Evolutionary conservation across 805 yeast genomes (phyloP), one percentile per base, ranked within the genome.

Genomic region (Cyberlindnera suaveolens): DNA sequence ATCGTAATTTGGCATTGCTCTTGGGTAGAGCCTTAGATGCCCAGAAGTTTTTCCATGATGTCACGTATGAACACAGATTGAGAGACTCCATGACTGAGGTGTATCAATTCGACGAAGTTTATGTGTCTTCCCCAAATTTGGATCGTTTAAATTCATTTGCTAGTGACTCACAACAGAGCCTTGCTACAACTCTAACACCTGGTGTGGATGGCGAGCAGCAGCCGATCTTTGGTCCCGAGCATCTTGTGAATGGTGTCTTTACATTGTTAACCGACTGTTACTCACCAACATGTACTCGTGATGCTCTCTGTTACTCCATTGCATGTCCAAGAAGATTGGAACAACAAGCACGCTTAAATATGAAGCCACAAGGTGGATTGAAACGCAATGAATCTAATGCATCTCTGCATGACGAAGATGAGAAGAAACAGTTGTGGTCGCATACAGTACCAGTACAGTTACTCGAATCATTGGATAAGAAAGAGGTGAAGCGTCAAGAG

Each of bases 271-370:
- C 97, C 0, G 96, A 90, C 58, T 93, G 99, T 65, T 93, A 93
- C 58, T 89, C 97, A 0, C 96, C 99, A 30, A 93, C 99, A 0
- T 93, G 99, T 65, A 82, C 96, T 5, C 71, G 95, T 40, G 95
- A 87, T 56, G 71, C 78, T 30, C 68, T 91, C 33, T 93, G 99
- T 65, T 93, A 93, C 64, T 85, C 96, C 35, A 90, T 93, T 53
- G 95, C 96, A 11, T 93, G 99, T 66, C 99, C 99, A 14, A 76
- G 96, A 52, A 75, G 98, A 49, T 69, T 93, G 39, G 98, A 91
- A 64, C 98, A 93, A 63, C 98, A 91, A 60, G 96, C 96, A 4
- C 73, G 98, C 46, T 73, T 87, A 40, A 89, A 90, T 54, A 74
- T 87, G 78, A 86, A 86, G 60, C 87, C 93, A 3, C 84, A 85